Evolutionary conservation across 1,284 basidiomycete genomes (phyloP).

Genomic region (Microbotryum saponariae): DNA sequence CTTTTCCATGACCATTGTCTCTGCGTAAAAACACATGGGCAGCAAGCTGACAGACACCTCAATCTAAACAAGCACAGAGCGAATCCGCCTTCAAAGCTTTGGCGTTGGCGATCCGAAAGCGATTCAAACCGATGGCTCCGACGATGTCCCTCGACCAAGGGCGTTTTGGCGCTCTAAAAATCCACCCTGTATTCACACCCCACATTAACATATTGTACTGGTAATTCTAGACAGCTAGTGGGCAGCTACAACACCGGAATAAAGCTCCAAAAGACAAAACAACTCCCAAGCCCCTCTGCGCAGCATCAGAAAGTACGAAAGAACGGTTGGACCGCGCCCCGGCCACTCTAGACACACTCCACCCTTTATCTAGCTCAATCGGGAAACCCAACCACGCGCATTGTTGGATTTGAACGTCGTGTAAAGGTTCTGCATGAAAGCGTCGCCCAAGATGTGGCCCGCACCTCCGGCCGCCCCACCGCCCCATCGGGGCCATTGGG

Average conservation of each 20-base stretch:
- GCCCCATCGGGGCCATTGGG: too few relatives aligned
- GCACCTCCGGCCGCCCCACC: slow-evolving; percentile 37
- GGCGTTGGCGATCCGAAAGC: slow-evolving; percentile 91
- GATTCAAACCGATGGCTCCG: slow-evolving; percentile 76
- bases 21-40: background rate
- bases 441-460: slow-evolving; percentile 43
- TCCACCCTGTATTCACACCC: too few relatives aligned
- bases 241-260: too few relatives aligned
- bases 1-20: background rate
- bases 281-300: too few relatives aligned
- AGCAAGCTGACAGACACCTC: background rate
- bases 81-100: slow-evolving; percentile 98
- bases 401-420: slow-evolving; percentile 43
- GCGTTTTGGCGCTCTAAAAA: slow-evolving; percentile 53
- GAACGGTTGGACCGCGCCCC: too few relatives aligned
- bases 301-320: too few relatives aligned
- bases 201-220: too few relatives aligned
- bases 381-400: slow-evolving; percentile 44
- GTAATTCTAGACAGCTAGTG: too few relatives aligned
- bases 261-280: too few relatives aligned
- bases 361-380: too few relatives aligned
- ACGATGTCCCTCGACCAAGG: slow-evolving; percentile 95
- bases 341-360: too few relatives aligned
- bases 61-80: slow-evolving; percentile 50
- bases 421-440: slow-evolving; percentile 37